These are phyloP conservation scores for Debaryomycetaceae sp. DNA, from an alignment of 1,139 yeast species.

Conservation along the genomic window DNA sequence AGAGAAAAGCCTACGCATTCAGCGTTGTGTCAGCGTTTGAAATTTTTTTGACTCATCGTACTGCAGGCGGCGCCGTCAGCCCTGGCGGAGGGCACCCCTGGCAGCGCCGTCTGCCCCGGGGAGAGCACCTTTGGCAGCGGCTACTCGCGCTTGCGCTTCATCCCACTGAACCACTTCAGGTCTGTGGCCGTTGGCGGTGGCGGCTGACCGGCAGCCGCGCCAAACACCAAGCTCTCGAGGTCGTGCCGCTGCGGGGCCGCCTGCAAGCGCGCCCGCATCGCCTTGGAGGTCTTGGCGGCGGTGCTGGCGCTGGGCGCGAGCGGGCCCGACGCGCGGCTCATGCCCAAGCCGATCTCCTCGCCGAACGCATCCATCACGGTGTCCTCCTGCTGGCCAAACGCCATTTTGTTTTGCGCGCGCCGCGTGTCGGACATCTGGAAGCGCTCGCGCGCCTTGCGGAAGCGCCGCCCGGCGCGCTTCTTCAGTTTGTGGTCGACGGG, in stretches of 20 bases:
- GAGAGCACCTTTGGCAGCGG: too few relatives aligned
- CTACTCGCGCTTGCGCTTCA: conserved; percentile 8
- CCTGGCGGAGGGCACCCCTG: too few relatives aligned
- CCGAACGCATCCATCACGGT: conserved; percentile 63
- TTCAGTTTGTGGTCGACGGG: conserved; percentile 78
- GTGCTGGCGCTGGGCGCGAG: conserved; percentile 38
- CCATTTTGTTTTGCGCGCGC: conserved; percentile 79
- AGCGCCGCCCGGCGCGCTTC: conserved; percentile 81
- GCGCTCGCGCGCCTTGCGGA: conserved; percentile 76
- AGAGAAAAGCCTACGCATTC: too few relatives aligned
- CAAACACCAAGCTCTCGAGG: conserved; percentile 1
- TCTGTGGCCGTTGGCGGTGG: background rate
- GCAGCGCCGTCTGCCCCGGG: too few relatives aligned
- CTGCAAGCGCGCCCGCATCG: conserved; percentile 42
- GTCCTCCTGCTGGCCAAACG: conserved; percentile 72
- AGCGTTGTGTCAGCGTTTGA: too few relatives aligned
- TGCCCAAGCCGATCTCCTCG: conserved; percentile 79
- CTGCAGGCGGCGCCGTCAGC: too few relatives aligned
- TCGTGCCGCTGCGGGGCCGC: conserved; percentile 5
- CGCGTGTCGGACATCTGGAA: conserved; percentile 78
- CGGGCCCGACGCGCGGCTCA: conserved; percentile 44
- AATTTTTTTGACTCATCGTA: too few relatives aligned
- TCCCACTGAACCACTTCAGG: conserved; percentile 9
- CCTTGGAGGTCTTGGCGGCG: conserved; percentile 50
- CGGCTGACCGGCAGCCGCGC: background rate